Percentiles rank a stretch among this genome's conserved stretches.
Conservation (phyloP, 2,329 filamentous ascomycete genomes). For the Geosmithia morbida region DNA sequence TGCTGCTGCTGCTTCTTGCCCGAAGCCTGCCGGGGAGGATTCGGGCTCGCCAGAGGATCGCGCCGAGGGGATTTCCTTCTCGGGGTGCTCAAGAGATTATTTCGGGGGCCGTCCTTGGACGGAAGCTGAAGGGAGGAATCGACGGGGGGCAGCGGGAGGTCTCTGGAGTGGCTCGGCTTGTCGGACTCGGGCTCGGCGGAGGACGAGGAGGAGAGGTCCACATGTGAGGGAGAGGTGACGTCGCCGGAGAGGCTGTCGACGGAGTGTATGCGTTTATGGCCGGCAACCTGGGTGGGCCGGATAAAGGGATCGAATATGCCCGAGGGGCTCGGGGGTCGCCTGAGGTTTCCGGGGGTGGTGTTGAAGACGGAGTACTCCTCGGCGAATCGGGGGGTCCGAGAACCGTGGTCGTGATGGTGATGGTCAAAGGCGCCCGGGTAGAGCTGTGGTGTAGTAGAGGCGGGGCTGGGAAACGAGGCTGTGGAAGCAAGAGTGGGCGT, state of each 20-base stretch:
- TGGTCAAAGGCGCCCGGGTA: constrained; percentile 16
- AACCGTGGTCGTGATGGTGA: constrained; percentile 9
- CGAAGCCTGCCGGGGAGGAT: constrained; percentile 6
- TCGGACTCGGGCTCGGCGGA: no score
- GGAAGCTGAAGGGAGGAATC: constrained; percentile 41
- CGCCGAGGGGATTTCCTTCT: constrained; percentile 14
- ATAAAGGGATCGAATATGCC: constrained; percentile 25
- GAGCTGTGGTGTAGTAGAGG: constrained; percentile 35
- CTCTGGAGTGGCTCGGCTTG: constrained; percentile 27
- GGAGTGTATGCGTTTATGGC: constrained; percentile 37
- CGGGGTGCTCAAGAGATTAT: constrained; percentile 12
- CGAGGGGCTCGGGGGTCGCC: constrained; percentile 28
- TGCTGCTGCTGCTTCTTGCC: not conserved
- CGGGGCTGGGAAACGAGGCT: constrained; percentile 32
- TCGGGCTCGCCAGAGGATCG: constrained; percentile 13
- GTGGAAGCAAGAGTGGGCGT: constrained; percentile 33
- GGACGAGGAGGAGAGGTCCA: constrained; percentile 36
- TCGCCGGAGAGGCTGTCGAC: constrained; percentile 32
- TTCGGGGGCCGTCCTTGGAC: constrained; percentile 35
- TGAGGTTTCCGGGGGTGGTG: constrained; percentile 44
- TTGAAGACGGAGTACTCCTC: constrained; percentile 54
- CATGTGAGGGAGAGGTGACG: constrained; percentile 47
- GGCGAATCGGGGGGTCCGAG: constrained; percentile 44
- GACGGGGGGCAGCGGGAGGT: constrained; percentile 41
- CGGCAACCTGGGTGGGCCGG: constrained; percentile 16